Base-by-base conservation (phyloP, 257 asterid genomes). In the Primulina tabacum region DNA sequence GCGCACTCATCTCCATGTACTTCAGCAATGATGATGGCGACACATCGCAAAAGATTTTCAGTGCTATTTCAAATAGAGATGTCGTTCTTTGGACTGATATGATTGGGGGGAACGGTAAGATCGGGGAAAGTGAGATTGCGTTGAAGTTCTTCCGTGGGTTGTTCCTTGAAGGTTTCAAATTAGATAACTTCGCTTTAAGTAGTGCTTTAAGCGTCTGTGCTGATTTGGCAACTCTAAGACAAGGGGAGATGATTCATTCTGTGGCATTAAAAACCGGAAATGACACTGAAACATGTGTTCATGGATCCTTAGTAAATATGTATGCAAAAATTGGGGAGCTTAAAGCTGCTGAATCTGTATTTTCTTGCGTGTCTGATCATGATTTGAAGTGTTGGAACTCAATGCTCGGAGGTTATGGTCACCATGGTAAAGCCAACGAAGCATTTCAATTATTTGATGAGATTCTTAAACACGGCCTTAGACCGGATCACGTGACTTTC, bases 331-430 rank as follows among this genome's bases (percentile, higher is more conserved):
- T 75, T 6, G 96, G 96, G 33, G 87, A 88, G 71, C 87, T 92
- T 71, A 26, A 65, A 58, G 76, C 93, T 12, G 92, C 97, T 32
- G 70, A 75, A 24, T 37, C 34, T 67, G 62, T 67, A 66, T 83
- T 92, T 75, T 84, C 86, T 17, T 55, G 69, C 26, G 61, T 75
- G 40, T 65, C 30, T 1, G 38, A 43, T 16, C 76, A 78, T 29
- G 96, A 92, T 73, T 67, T 90, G 24, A 82, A 62, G 87, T 92
- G 93, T 82, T 92, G 93, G 96, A 92, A 92, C 83, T 79, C 97
- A 1, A 75, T 90, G 86, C 87, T 90, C 24, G 86, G 88, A 17
- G 98, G 95, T 70, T 90, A 81, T 61, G 73, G 92, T 61, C 82
- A 88, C 72, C 92, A 88, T 50, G 97, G 98, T 53, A 79, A 82